Percentiles rank a stretch among this genome's conserved stretches.
phyloP scores from a whole-genome alignment of 1,139 yeast genomes.

The Scheffersomyces parashehatae region DNA sequence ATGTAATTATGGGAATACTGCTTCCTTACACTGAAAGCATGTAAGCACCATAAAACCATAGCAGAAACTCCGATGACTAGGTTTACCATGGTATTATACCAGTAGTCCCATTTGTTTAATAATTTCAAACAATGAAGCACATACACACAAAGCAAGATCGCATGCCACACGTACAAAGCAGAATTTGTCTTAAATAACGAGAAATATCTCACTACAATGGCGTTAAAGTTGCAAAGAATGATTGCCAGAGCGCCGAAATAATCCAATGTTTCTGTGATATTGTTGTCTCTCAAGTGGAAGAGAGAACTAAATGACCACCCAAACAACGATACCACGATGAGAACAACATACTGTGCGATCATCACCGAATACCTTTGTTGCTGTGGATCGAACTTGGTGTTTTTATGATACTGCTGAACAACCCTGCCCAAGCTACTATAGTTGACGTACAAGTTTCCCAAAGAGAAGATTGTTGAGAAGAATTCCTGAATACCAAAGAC shows the following conservation, averaged over 20 bases:
- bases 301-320: conserved; percentile 45
- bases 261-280: conserved; percentile 44
- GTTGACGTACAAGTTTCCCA: conserved; percentile 40
- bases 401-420: conserved; percentile 24
- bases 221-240: conserved; percentile 39
- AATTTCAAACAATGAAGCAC: conserved; percentile 32
- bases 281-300: conserved; percentile 42
- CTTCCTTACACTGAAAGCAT: conserved; percentile 23
- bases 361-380: conserved; percentile 19
- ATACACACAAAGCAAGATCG: conserved; percentile 18
- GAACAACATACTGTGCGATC: conserved; percentile 33
- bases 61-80: conserved; percentile 33
- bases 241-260: conserved; percentile 48
- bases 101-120: conserved; percentile 38
- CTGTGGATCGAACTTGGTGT: conserved; percentile 7
- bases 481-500: conserved; percentile 42
- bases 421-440: conserved; percentile 32
- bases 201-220: conserved; percentile 35
- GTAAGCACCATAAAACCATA: conserved; percentile 37
- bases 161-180: conserved; percentile 9
- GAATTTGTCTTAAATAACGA: conserved; percentile 18
- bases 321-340: conserved; percentile 29
- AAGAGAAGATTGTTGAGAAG: conserved; percentile 36
- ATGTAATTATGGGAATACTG: conserved; percentile 23
- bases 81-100: conserved; percentile 39